Evolutionary conservation across 2,329 filamentous ascomycete genomes (phyloP), one percentile per base, ranked within the genome.

Genomic region (Cladobotryum protrusum): DNA sequence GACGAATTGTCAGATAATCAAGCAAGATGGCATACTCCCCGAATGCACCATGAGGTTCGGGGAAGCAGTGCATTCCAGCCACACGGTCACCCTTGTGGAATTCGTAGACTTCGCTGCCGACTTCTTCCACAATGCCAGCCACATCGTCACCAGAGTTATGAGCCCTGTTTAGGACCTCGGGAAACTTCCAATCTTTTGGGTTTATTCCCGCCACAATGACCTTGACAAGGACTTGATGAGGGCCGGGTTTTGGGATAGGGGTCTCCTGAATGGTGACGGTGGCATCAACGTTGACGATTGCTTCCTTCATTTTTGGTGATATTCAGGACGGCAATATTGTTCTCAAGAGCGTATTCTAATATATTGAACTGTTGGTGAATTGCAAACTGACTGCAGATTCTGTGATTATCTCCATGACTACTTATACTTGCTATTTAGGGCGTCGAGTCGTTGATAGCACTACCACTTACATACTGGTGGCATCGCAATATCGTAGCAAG

Each of bases 1-100:
- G 65, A 54, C 75, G 75, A 58, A 81, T 81, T 0, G 79, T 82
- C 0, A 78, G 78, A 55, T 76, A 69, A 24, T 71, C 69, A 67
- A 68, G 73, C 2, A 75, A 73, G 12, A 83, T 62, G 3, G 78
- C 74, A 57, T 83, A 84, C 57, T 83, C 79, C 14, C 79, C 81
- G 55, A 74, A 84, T 20, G 68, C 74, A 5, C 81, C 81, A 35
- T 71, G 64, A 0, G 73, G 70, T 2, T 64, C 65, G 48, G 66
- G 56, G 71, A 83, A 81, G 56, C 77, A 66, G 50, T 75, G 72
- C 45, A 73, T 74, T 2, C 68, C 70, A 7, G 67, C 68, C 20
- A 76, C 73, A 34, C 73, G 63, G 54, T 75, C 73, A n/a, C 72
- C 73, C 3, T 51, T 46, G 12, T 49, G 39, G 47, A 59, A 60